Conservation (phyloP, 306 rosid genomes). For the Biancaea sappan region DNA sequence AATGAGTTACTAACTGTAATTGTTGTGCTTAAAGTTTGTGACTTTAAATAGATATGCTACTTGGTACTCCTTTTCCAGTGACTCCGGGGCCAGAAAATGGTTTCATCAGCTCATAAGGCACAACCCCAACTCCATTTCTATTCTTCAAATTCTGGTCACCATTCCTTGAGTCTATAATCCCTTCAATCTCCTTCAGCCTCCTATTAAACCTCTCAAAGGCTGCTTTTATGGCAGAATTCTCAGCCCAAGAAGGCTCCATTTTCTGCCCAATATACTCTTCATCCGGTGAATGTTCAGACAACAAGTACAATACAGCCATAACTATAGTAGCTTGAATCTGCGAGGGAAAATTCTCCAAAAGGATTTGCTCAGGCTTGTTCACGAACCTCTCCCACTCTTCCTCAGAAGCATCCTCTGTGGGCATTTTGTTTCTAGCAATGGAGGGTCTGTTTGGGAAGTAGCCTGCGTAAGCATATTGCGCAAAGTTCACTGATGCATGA, state of each 20-base stretch:
- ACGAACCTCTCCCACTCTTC: constrained; percentile 49
- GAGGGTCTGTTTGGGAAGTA: constrained; percentile 51
- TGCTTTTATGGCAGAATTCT: constrained; percentile 33
- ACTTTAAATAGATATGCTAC: constrained; percentile 45
- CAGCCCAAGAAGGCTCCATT: constrained; percentile 44
- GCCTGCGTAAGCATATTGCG: constrained; percentile 46
- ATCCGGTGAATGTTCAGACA: constrained; percentile 54
- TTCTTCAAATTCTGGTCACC: constrained; percentile 34
- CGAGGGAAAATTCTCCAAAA: constrained; percentile 52
- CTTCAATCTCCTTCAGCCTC: constrained; percentile 46
- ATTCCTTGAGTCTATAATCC: constrained; percentile 49
- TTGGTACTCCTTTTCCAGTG: constrained; percentile 52
- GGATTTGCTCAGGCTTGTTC: constrained; percentile 31
- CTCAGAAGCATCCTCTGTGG: constrained; percentile 42
- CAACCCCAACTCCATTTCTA: constrained; percentile 49
- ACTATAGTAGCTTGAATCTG: constrained; percentile 49
- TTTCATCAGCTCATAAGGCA: constrained; percentile 55
- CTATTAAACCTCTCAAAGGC: constrained; percentile 39
- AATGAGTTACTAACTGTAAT: background rate
- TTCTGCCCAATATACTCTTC: constrained; percentile 46
- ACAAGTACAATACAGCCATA: constrained; percentile 38
- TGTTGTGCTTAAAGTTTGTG: background rate
- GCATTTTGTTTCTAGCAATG: constrained; percentile 48
- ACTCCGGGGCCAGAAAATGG: constrained; percentile 55
- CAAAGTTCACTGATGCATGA: constrained; percentile 52